Evolutionary conservation across 306 rosid species (phyloP).

Genomic region (Luffa acutangula): DNA sequence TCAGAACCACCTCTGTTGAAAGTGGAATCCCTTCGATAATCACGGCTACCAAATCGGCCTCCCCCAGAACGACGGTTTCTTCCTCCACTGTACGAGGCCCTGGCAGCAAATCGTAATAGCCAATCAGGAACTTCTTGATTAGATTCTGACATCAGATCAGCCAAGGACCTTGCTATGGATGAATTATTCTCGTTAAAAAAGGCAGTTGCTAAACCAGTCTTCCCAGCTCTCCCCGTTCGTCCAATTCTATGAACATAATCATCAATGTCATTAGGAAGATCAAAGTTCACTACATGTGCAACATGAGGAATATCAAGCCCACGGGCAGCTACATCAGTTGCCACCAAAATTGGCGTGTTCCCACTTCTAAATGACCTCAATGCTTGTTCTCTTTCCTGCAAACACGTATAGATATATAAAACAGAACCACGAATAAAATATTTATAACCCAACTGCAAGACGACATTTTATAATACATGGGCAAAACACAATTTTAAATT

Average conservation of each 20-base stretch:
- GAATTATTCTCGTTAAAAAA: constrained; percentile 76
- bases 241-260: constrained; percentile 92
- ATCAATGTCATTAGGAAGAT: constrained; percentile 87
- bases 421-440: neutral
- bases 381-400: constrained; percentile 83
- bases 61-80: constrained; percentile 77
- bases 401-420: constrained; percentile 1
- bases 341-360: constrained; percentile 77
- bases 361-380: constrained; percentile 79
- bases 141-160: constrained; percentile 74
- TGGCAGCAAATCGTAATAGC: constrained; percentile 66
- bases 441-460: neutral
- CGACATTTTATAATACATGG: neutral
- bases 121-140: constrained; percentile 81
- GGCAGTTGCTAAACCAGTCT: constrained; percentile 80
- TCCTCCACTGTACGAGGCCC: constrained; percentile 56
- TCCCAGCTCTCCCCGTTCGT: constrained; percentile 88
- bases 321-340: constrained; percentile 93
- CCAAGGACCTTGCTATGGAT: constrained; percentile 55
- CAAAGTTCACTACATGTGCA: constrained; percentile 83
- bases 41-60: constrained; percentile 74
- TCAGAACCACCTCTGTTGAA: constrained; percentile 45
- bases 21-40: constrained; percentile 46
- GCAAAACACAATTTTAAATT: neutral
- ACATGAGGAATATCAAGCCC: constrained; percentile 91